phyloP scores from a whole-genome alignment of 345 rosid species.

The Euphorbia lathyris region DNA sequence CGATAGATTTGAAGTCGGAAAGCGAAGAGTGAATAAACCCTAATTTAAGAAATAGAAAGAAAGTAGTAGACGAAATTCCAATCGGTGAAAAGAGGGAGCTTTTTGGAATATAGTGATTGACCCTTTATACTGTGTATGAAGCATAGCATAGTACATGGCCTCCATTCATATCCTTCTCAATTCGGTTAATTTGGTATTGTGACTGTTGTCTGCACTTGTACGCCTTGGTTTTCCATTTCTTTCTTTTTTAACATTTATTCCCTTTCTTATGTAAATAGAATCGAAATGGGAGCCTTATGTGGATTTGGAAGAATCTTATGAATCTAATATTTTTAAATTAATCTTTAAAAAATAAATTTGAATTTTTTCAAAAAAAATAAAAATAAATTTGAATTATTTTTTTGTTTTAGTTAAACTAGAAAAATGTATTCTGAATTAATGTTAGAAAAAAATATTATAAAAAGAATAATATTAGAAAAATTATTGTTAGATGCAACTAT shows the following conservation, averaged over 20 bases:
- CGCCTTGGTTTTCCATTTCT: not conserved
- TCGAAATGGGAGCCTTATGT: not conserved
- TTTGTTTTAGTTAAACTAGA: no score
- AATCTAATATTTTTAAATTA: not conserved
- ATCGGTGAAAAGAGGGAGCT: slow-evolving; percentile 5
- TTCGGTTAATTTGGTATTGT: not conserved
- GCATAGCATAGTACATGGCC: not conserved
- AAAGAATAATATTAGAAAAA: no score
- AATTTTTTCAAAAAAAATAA: no score
- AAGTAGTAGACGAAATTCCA: not conserved
- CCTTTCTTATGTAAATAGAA: not conserved
- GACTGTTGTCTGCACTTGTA: not conserved
- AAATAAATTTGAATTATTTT: no score
- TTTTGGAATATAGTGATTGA: slow-evolving; percentile 7
- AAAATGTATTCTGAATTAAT: no score
- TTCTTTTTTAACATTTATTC: not conserved
- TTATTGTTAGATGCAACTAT: no score
- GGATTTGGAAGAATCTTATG: slow-evolving; percentile 3
- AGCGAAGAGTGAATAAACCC: slow-evolving; percentile 22
- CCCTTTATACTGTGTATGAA: slow-evolving; percentile 1
- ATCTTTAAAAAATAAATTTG: not conserved
- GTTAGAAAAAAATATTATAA: no score
- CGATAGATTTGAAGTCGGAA: not conserved
- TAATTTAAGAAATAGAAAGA: slow-evolving; percentile 13
- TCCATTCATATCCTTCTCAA: slow-evolving; percentile 11